Evolutionary conservation across 139 green algal species (phyloP), one percentile per base, ranked within the genome.

Genomic region (Chlamydomonas sphaeroides): DNA sequence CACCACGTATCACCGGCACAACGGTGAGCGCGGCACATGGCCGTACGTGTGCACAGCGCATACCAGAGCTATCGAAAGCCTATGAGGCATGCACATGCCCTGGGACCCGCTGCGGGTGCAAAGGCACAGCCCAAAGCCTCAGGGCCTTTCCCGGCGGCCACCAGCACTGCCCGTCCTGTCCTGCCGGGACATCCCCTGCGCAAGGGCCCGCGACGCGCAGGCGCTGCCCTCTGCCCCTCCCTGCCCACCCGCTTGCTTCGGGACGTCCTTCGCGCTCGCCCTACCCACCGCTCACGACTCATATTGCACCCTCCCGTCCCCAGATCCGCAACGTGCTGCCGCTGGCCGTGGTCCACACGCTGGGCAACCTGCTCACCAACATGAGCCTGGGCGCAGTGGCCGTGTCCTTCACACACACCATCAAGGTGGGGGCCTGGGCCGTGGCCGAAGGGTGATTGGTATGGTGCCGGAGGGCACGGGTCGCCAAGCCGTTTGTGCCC

Each of bases 341-440:
- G 3, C 91, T 99, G 56, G 97, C 97, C 1, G 66, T 93, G 21
- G 95, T 99, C 33, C 97, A 99, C 93, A 97, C 95, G 1, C 85
- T 99, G 59, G 97, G 97, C 75, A 99, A 99, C 87, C 56, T 96
- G 82, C 92, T 99, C 35, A 99, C 97, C 84, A 99, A 99, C 86
- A 86, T 99, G 61, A 95, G 84, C 73, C 92, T 99, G 56, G 96
- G 98, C 45, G 90, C 93, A 30, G 97, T 99, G 61, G 96, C 97
- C 0, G 97, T 99, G 26, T 98, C 93, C 68, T 99, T 99, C 93
- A 99, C 97, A 17, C 97, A 99, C 93, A 99, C 97, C 49, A 98
- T 99, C 85, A 99, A 99, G 90, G 93, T 94, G 30, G 18, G 85
- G 14, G 4, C 3, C n/a, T 5, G 33, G 33, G 63, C n/a, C 1